Evolutionary conservation across 345 rosid species (phyloP), one percentile per base, ranked within the genome.

Genomic region (Acer saccharum): DNA sequence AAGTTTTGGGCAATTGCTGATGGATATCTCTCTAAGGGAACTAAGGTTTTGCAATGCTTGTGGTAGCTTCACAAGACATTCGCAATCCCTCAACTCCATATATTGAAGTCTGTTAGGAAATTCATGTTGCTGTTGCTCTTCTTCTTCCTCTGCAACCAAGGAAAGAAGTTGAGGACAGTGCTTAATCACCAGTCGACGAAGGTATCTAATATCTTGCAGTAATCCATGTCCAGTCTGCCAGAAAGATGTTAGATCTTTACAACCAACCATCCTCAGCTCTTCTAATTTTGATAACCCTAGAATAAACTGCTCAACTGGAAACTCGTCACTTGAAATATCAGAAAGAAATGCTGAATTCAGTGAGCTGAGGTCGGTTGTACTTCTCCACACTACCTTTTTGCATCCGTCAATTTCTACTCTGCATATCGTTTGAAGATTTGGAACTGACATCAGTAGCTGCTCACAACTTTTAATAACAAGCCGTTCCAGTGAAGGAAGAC

Each of bases 401-500:
- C 80, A 76, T 5, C 55, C 72, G 12, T 18, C 17, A 23, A 81
- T 67, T 54, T 76, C 69, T 25, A 81, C 11, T 13, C 46, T 27
- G 9, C 65, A 39, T 0, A 72, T 62, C 1, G 10, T 39, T 12
- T 77, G 77, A 52, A 81, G 69, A 44, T 61, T 61, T 25, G 83
- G 32, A 72, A 81, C 10, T 7, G 68, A 32, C 25, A 76, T 66
- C 20, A 48, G 27, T 29, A 81, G 7, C 21, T 69, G 64, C 54
- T 48, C 9, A 50, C 80, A 76, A 10, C 44, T 8, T 13, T n/a
- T 4, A 52, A 76, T 35, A 17, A 71, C 74, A 29, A 76, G 74
- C 25, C 52, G 60, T 61, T 66, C 13, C 55, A 81, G 14, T 32
- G 82, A 75, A 73, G 86, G 75, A 50, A 73, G 68, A 61, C 3